Evolutionary conservation across 2,329 filamentous ascomycete species (phyloP).

Genomic region (Dendrostoma leiphaemia): DNA sequence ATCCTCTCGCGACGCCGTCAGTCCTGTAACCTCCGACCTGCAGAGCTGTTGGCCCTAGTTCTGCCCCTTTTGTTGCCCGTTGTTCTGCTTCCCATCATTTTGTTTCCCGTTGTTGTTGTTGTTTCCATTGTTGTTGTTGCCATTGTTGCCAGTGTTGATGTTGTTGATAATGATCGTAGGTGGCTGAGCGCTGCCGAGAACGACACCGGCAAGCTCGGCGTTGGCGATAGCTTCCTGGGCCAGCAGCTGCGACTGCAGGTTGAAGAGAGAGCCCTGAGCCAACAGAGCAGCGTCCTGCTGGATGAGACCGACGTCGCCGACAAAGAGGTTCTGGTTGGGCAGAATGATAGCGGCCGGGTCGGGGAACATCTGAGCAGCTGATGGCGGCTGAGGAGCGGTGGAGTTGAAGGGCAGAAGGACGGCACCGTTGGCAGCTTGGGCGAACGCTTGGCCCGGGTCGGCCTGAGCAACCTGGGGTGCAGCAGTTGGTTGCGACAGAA

Average conservation of each 20-base stretch:
- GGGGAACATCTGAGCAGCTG: constrained; percentile 30
- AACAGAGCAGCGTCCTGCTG: constrained; percentile 32
- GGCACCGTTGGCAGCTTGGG: constrained; percentile 29
- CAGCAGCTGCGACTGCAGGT: constrained; percentile 25
- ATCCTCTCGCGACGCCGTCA: neutral
- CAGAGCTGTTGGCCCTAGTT: neutral
- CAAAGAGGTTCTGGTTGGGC: constrained; percentile 32
- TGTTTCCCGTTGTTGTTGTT: neutral
- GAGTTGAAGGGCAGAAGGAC: constrained; percentile 34
- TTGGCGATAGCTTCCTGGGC: constrained; percentile 28
- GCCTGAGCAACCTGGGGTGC: constrained; percentile 23
- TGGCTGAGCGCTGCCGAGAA: constrained; percentile 19
- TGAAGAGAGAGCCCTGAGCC: constrained; percentile 27
- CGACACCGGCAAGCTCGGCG: constrained; percentile 25
- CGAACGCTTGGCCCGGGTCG: constrained; percentile 32
- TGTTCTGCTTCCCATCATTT: neutral
- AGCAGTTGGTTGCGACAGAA: constrained; percentile 19
- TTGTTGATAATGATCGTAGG: constrained; percentile 12
- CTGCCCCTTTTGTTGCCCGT: neutral
- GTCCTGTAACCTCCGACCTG: neutral
- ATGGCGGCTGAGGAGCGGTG: constrained; percentile 26
- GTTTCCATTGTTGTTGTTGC: neutral
- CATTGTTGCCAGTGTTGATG: neutral
- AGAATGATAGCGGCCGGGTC: constrained; percentile 39
- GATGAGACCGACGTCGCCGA: constrained; percentile 32